Evolutionary conservation across 345 rosid genomes (phyloP), one percentile per base, ranked within the genome.

Genomic region (Orychophragmus violaceus): DNA sequence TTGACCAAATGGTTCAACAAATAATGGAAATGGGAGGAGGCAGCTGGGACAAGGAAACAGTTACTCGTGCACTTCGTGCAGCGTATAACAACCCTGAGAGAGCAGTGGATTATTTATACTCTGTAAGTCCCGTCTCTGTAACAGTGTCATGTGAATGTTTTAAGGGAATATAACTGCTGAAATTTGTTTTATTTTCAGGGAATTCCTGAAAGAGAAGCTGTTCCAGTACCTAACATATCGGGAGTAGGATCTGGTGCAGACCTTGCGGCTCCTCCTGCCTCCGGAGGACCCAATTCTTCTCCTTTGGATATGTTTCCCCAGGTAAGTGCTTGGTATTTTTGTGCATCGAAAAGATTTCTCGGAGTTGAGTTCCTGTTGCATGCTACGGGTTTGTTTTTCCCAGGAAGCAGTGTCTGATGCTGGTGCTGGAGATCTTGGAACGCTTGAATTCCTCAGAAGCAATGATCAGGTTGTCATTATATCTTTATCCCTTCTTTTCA

Each of bases 21-120:
- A 57, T 94, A 71, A 83, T 94, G 97, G 99, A 94, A 72, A 85
- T 94, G 77, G 99, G 97, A 17, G 99, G 95, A 44, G 99, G 99
- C 53, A 84, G 60, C 37, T 94, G 99, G 99, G 97, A 87, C 78
- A 87, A 87, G 83, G 97, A 94, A 71, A 88, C 90, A 27, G 97
- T 94, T 74, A 69, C 79, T 50, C 87, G 93, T 42, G 99, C 99
- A 52, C 96, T 94, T 76, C 91, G 90, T 76, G 99, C 99, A 28
- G 96, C 99, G 51, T 94, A 88, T 76, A 91, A 91, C 77, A 94
- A 94, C 66, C 96, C 96, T 17, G 99, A 94, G 85, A 78, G 99
- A 65, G 99, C 99, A 19, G 96, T 94, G 68, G 99, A 94, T 78
- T 94, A 94, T 76, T 71, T 94, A 29, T 94, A 90, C 69, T 83